Percentiles rank a stretch among this genome's conserved stretches.
These are phyloP conservation scores for Penicillium sp. DNA, from an alignment of 2,329 filamentous ascomycete species.

Conservation along the genomic window DNA sequence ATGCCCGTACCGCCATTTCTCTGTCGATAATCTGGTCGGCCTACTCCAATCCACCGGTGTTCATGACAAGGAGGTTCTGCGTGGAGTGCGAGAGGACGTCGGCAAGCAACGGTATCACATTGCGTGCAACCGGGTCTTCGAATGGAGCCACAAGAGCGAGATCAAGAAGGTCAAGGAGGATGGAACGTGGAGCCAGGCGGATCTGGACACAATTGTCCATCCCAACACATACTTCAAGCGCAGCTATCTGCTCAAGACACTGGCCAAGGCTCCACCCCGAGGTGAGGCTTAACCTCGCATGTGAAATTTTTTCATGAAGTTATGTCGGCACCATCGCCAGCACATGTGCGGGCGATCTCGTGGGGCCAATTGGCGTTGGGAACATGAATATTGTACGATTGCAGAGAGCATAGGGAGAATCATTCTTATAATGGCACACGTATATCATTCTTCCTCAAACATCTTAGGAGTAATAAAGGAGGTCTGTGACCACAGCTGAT, in stretches of 20 bases:
- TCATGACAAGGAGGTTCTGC: conserved; percentile 72
- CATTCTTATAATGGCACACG: background rate
- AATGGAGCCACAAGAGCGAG: conserved; percentile 77
- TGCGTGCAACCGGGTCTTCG: conserved; percentile 95
- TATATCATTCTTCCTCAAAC: background rate
- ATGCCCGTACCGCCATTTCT: conserved; percentile 95
- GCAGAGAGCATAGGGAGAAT: conserved; percentile 7
- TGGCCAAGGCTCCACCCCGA: conserved; percentile 55
- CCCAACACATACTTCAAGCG: conserved; percentile 98
- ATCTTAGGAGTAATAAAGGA: background rate
- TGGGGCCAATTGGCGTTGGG: conserved; percentile 22
- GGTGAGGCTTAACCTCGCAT: conserved; percentile 41
- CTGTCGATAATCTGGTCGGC: conserved; percentile 76
- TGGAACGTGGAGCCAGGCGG: conserved; percentile 67
- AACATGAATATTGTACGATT: conserved; percentile 13
- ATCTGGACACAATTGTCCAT: conserved; percentile 93
- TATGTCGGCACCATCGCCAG: conserved; percentile 20
- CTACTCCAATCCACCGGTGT: conserved; percentile 80
- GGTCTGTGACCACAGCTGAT: conserved; percentile 69
- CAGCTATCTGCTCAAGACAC: conserved; percentile 83
- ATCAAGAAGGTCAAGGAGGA: conserved; percentile 77
- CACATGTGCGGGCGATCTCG: conserved; percentile 15
- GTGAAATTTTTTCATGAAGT: conserved; percentile 52
- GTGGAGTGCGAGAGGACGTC: conserved; percentile 84
- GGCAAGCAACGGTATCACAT: conserved; percentile 88